These are phyloP conservation scores for Neltuma alba DNA, from an alignment of 306 rosid species.

Conservation along the genomic window DNA sequence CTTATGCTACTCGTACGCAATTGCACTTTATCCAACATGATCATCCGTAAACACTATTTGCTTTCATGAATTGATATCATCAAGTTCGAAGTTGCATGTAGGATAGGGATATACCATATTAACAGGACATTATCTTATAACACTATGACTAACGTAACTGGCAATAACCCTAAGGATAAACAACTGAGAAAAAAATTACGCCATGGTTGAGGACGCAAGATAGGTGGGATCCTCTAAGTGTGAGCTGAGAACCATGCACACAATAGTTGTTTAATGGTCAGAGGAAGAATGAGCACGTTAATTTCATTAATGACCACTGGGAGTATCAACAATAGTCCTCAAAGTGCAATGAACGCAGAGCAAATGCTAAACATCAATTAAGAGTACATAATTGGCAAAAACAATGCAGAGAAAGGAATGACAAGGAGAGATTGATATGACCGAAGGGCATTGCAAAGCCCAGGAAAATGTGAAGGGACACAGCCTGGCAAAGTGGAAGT, in stretches of 20 bases:
- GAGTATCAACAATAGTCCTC: not conserved
- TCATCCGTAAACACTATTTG: not conserved
- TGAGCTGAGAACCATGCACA: not conserved
- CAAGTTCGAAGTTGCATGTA: not conserved
- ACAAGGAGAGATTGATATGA: not conserved
- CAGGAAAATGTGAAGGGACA: not conserved
- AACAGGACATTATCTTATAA: not conserved
- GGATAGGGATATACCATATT: not conserved
- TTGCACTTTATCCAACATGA: not conserved
- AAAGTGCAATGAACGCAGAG: not conserved
- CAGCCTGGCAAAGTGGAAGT: not conserved
- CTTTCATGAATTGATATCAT: not conserved
- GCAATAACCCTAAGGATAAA: not conserved
- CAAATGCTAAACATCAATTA: slow-evolving; percentile 3
- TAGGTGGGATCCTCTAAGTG: not conserved
- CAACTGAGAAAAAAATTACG: not conserved
- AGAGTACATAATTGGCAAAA: not conserved
- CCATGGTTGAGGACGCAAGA: not conserved
- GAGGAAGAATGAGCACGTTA: not conserved
- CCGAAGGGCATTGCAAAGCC: not conserved
- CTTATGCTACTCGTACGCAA: not conserved
- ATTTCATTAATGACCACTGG: not conserved
- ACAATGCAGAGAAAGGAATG: not conserved
- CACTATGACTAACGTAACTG: not conserved
- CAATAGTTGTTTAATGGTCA: not conserved